Evolutionary conservation across 495 filamentous ascomycete genomes (phyloP).

Genomic region (Cercophora newfieldiana): DNA sequence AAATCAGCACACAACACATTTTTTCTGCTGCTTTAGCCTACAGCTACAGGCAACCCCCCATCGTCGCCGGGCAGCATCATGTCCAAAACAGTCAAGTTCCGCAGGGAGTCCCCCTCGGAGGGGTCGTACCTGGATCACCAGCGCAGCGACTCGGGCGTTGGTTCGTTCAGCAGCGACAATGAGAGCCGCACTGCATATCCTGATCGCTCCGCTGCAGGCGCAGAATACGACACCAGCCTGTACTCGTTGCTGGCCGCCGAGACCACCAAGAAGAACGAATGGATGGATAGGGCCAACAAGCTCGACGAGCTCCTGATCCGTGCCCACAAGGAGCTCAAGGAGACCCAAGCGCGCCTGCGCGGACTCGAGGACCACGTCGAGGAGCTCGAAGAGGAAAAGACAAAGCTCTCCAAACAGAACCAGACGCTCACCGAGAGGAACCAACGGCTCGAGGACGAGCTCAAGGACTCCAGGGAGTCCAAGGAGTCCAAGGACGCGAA

Average conservation of each 20-base stretch:
- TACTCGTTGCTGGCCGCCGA: conserved; percentile 27
- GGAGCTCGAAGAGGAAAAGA: conserved; percentile 34
- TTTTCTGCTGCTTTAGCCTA: conserved; percentile 34
- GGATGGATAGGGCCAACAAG: conserved; percentile 27
- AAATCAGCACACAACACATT: conserved; percentile 47
- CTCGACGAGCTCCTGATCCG: conserved; percentile 53
- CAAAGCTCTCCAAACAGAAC: conserved; percentile 81
- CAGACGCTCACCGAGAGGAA: conserved; percentile 86
- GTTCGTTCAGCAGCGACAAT: conserved; percentile 36
- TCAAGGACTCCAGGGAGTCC: conserved; percentile 71
- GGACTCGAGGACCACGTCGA: conserved; percentile 82
- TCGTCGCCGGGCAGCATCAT: conserved; percentile 22
- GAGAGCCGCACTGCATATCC: conserved; percentile 30
- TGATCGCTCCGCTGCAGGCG: conserved; percentile 26
- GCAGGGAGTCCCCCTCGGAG: conserved; percentile 31
- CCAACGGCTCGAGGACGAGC: conserved; percentile 77
- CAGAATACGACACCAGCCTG: conserved; percentile 29
- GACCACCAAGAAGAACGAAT: conserved; percentile 21
- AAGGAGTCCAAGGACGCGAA: conserved; percentile 65
- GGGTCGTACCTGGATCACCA: conserved; percentile 34
- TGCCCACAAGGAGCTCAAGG: conserved; percentile 55
- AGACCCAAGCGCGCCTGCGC: conserved; percentile 78
- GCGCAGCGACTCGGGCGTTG: conserved; percentile 39
- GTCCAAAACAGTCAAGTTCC: conserved; percentile 40
- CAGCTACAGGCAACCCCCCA: conserved; percentile 20